phyloP scores from a whole-genome alignment of 192 early-diverging fungal genomes.

The Dimargaris cristalligena region DNA sequence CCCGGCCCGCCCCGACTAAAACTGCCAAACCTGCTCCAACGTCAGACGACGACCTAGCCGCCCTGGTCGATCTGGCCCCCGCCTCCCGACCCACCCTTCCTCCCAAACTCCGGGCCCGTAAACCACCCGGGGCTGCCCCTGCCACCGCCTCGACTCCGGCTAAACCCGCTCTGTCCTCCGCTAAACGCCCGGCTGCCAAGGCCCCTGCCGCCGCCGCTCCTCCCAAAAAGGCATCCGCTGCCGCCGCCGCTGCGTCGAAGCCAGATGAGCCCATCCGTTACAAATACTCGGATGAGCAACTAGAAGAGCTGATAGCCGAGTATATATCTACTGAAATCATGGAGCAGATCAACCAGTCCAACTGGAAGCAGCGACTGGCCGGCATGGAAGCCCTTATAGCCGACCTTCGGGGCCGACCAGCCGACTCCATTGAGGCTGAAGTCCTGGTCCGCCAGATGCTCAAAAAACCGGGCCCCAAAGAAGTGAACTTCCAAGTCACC shows the following conservation, averaged over 20 bases:
- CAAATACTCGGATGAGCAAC: conserved; percentile 25
- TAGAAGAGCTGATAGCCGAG: conserved; percentile 44
- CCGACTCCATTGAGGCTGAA: conserved; percentile 49
- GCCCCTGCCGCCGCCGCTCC: conserved; percentile 14
- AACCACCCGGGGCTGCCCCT: conserved; percentile 16
- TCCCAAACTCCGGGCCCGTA: conserved; percentile 18
- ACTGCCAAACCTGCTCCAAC: conserved; percentile 13
- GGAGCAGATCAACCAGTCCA: conserved; percentile 40
- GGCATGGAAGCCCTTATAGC: conserved; percentile 64
- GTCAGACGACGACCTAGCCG: neutral
- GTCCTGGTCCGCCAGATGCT: conserved; percentile 59
- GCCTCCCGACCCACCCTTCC: conserved; percentile 12
- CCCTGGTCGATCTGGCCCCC: conserved; percentile 20
- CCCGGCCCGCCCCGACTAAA: conserved; percentile 16
- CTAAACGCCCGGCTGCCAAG: conserved; percentile 10
- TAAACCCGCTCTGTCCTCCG: conserved; percentile 13
- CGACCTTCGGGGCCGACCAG: conserved; percentile 36
- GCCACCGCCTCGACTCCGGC: conserved; percentile 12
- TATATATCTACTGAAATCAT: conserved; percentile 41
- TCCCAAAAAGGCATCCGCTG: conserved; percentile 15
- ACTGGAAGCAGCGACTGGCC: conserved; percentile 82
- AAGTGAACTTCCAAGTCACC: conserved; percentile 91
- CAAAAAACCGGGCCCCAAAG: conserved; percentile 89
- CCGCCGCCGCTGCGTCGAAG: conserved; percentile 19
- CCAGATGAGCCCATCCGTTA: conserved; percentile 11